A percentile compares a stretch with the other conserved stretches of the same genome.
phyloP scores from a whole-genome alignment of 306 rosid genomes.

The Rubus idaeus region DNA sequence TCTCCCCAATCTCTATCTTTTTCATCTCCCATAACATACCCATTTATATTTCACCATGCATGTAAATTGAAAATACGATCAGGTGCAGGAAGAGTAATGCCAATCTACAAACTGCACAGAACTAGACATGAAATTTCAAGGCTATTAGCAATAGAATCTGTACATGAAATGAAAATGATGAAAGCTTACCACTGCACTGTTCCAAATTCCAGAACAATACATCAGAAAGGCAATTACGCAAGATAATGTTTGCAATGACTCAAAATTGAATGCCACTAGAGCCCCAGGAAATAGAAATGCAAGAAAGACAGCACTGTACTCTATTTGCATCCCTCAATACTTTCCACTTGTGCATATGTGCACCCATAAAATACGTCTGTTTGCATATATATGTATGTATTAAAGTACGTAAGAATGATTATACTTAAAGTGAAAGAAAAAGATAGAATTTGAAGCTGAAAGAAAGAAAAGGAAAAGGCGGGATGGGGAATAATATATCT shows the following conservation, averaged over 20 bases:
- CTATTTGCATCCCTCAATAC: conserved; percentile 71
- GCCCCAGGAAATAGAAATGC: conserved; percentile 68
- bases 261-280: conserved; percentile 63
- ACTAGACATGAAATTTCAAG: conserved; percentile 39
- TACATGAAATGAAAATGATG: background rate
- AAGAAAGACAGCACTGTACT: conserved; percentile 62
- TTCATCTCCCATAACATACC: background rate
- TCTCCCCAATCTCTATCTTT: background rate
- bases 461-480: background rate
- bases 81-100: conserved; percentile 59
- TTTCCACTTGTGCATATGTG: conserved; percentile 25
- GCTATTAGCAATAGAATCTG: conserved; percentile 22
- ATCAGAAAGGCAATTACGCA: conserved; percentile 49
- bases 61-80: conserved; percentile 68
- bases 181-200: conserved; percentile 67
- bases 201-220: conserved; percentile 83
- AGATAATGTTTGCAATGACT: conserved; percentile 47
- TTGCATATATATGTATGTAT: background rate
- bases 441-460: background rate
- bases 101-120: conserved; percentile 69
- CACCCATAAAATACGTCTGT: background rate
- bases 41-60: conserved; percentile 25
- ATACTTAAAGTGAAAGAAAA: background rate
- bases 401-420: background rate
- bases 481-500: background rate